Percentiles rank a stretch among this genome's conserved stretches.
These are phyloP conservation scores for Abelmoschus esculentus DNA, from an alignment of 345 rosid genomes.

Conservation along the genomic window DNA sequence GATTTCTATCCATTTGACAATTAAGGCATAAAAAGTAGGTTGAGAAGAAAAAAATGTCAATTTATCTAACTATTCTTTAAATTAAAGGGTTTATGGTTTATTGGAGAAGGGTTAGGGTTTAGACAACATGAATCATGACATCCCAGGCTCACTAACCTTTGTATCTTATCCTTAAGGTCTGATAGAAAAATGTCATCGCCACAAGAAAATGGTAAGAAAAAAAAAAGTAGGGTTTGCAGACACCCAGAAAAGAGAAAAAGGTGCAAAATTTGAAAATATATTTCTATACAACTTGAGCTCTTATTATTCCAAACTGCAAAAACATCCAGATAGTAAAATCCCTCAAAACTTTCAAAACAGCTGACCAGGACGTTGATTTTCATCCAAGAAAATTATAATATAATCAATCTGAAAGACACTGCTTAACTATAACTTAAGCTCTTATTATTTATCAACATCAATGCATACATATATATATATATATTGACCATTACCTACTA, in stretches of 20 bases:
- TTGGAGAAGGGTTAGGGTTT: no score
- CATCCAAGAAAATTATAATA: neutral
- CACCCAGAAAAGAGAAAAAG: no score
- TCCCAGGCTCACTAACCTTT: no score
- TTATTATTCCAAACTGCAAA: neutral
- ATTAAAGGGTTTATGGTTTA: no score
- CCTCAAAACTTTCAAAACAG: neutral
- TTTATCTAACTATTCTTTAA: no score
- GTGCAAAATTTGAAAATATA: no score
- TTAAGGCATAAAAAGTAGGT: no score
- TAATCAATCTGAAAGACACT: conserved; percentile 31
- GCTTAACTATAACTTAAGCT: conserved; percentile 23
- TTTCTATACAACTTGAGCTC: conserved; percentile 3
- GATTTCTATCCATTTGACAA: no score
- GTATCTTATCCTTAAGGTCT: neutral
- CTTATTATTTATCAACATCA: neutral
- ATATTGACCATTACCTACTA: conserved; percentile 29
- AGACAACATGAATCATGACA: no score
- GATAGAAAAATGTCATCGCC: neutral
- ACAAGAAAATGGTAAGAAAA: no score
- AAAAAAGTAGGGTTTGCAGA: no score
- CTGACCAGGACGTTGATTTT: conserved; percentile 12
- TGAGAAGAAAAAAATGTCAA: no score
- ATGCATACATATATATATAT: neutral
- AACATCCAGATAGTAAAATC: neutral